A percentile compares a stretch with the other conserved stretches of the same genome.
Evolutionary conservation across 345 rosid species (phyloP).

Genomic region (Anastatica hierochuntica): DNA sequence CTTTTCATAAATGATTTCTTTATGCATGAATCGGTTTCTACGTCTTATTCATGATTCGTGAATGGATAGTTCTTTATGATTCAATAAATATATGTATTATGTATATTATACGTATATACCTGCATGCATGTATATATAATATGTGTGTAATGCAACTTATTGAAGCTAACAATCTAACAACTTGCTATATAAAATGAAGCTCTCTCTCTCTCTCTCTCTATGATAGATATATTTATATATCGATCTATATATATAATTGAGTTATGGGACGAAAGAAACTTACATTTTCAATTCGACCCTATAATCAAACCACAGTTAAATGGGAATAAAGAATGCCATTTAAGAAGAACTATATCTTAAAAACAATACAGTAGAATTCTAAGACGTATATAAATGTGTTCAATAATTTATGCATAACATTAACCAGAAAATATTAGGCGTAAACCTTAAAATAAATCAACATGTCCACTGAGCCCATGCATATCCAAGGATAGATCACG

Average conservation of each 20-base stretch:
- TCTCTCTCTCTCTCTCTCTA: too few relatives aligned
- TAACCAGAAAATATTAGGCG: too few relatives aligned
- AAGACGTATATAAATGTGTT: neutral
- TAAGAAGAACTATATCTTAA: neutral
- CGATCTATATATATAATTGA: neutral
- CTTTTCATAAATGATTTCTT: too few relatives aligned
- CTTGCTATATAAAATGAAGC: neutral
- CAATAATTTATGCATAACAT: conserved; percentile 5
- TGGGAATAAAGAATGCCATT: neutral
- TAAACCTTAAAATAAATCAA: too few relatives aligned
- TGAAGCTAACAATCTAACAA: neutral
- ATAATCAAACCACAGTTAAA: neutral
- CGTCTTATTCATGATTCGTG: neutral
- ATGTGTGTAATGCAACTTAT: too few relatives aligned
- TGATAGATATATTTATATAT: neutral
- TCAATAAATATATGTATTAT: neutral
- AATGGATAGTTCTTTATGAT: neutral
- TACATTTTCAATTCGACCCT: neutral
- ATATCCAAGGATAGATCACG: conserved; percentile 48
- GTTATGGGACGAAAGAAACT: neutral
- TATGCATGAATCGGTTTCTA: too few relatives aligned
- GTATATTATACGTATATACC: neutral
- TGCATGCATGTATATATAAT: neutral
- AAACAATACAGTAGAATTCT: neutral
- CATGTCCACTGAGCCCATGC: conserved; percentile 22